A percentile compares a stretch with the other conserved stretches of the same genome.
phyloP scores from a whole-genome alignment of 805 yeast genomes.

The Dipodascus geniculatus region DNA sequence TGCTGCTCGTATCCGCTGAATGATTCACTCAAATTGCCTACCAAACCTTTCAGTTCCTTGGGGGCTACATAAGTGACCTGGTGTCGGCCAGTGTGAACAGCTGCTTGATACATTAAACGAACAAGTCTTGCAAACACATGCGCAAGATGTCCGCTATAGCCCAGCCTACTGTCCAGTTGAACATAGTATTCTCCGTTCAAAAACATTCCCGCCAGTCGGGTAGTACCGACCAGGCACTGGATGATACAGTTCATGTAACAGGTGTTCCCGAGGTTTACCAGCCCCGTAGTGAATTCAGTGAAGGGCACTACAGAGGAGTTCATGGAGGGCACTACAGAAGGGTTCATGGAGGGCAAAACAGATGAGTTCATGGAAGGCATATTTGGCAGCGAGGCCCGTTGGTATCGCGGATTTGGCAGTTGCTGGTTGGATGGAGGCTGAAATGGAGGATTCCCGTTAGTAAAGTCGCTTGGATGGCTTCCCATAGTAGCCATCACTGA shows the following conservation, averaged over 20 bases:
- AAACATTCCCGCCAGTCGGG: conserved; percentile 52
- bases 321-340: not conserved
- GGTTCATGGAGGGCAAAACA: not conserved
- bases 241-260: conserved; percentile 86
- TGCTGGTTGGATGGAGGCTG: not conserved
- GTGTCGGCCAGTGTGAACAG: conserved; percentile 20
- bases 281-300: conserved; percentile 48
- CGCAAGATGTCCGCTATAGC: conserved; percentile 72
- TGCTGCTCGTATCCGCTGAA: conserved; percentile 67
- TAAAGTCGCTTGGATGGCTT: not conserved
- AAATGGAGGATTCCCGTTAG: not conserved
- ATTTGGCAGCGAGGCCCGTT: not conserved
- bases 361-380: not conserved
- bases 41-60: conserved; percentile 46
- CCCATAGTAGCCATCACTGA: not conserved
- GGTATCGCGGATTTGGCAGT: not conserved
- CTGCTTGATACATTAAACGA: conserved; percentile 33
- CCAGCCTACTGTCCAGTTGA: conserved; percentile 60
- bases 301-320: not conserved
- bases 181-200: conserved; percentile 53
- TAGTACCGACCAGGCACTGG: conserved; percentile 76
- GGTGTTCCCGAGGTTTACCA: conserved; percentile 75
- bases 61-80: conserved; percentile 45
- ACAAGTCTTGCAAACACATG: conserved; percentile 52
- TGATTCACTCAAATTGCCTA: conserved; percentile 54